Conservation (phyloP, 73 alveolate species). For the Durusdinium trenchii region DNA sequence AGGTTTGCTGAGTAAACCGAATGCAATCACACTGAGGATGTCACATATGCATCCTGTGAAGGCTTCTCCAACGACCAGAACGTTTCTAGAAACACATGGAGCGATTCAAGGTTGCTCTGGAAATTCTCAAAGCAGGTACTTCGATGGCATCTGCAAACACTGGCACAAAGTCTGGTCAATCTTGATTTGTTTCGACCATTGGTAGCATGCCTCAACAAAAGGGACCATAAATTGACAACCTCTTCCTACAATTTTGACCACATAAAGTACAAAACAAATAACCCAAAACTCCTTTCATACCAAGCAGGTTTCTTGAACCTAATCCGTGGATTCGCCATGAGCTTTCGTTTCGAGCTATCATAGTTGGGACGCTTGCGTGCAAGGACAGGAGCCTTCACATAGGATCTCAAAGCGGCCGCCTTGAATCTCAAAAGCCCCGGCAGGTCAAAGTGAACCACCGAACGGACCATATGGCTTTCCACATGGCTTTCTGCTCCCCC, state of each 20-base stretch:
- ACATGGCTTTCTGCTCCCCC: background rate
- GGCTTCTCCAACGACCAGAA: background rate
- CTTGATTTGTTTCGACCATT: background rate
- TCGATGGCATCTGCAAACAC: background rate
- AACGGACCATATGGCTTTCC: background rate
- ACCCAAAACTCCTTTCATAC: background rate
- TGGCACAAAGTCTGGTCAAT: background rate
- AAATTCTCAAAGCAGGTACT: background rate
- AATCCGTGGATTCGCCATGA: background rate
- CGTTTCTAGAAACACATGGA: background rate
- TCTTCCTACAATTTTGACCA: background rate
- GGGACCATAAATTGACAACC: background rate
- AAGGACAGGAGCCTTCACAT: background rate
- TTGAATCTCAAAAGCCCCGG: background rate
- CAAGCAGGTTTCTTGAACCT: background rate
- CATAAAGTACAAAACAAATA: background rate
- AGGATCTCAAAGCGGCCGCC: too few relatives aligned
- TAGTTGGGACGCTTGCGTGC: background rate
- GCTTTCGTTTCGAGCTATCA: background rate
- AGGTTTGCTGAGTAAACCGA: too few relatives aligned
- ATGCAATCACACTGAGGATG: background rate
- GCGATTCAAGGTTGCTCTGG: too few relatives aligned
- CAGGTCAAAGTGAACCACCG: background rate
- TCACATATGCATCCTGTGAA: background rate
- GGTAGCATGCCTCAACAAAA: background rate